Percentiles rank a stretch among this genome's conserved stretches.
Evolutionary conservation across 768 basidiomycete species (phyloP).

Genomic region (Stropharia rugosoannulata): DNA sequence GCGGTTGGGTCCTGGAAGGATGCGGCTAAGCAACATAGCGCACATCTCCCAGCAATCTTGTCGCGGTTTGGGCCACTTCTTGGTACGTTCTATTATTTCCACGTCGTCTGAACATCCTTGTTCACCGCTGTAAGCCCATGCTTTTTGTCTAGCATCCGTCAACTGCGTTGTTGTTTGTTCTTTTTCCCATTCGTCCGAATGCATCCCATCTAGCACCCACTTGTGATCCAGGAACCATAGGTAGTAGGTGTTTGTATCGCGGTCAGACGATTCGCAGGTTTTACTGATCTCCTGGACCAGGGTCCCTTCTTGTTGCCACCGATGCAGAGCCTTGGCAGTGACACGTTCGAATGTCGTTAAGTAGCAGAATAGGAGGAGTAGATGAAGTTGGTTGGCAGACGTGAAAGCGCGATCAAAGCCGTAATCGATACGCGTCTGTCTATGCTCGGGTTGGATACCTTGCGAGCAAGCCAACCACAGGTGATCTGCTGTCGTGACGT

Average conservation of each 20-base stretch:
- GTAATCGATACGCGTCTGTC: constrained; percentile 32
- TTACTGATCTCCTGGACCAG: constrained; percentile 32
- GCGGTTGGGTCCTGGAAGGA: too few relatives aligned
- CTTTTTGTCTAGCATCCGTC: constrained; percentile 1
- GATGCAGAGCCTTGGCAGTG: constrained; percentile 28
- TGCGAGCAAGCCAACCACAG: constrained; percentile 14
- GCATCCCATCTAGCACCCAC: constrained; percentile 21
- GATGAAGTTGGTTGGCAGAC: neutral
- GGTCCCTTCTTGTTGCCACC: constrained; percentile 30
- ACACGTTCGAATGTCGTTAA: too few relatives aligned
- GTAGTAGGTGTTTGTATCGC: constrained; percentile 27
- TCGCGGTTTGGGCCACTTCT: too few relatives aligned
- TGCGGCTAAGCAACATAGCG: too few relatives aligned
- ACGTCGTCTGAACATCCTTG: constrained; percentile 22
- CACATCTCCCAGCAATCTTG: too few relatives aligned
- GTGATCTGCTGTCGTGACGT: constrained; percentile 1
- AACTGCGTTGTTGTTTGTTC: neutral
- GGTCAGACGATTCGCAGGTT: constrained; percentile 21
- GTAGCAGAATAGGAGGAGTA: too few relatives aligned
- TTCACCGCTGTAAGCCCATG: constrained; percentile 18
- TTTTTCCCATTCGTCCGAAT: neutral
- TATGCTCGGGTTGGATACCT: constrained; percentile 27
- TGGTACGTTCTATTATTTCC: too few relatives aligned
- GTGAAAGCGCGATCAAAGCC: constrained; percentile 32
- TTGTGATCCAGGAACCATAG: constrained; percentile 36